These are phyloP conservation scores for Suillus paluster DNA, from an alignment of 768 basidiomycete genomes.

Conservation along the genomic window DNA sequence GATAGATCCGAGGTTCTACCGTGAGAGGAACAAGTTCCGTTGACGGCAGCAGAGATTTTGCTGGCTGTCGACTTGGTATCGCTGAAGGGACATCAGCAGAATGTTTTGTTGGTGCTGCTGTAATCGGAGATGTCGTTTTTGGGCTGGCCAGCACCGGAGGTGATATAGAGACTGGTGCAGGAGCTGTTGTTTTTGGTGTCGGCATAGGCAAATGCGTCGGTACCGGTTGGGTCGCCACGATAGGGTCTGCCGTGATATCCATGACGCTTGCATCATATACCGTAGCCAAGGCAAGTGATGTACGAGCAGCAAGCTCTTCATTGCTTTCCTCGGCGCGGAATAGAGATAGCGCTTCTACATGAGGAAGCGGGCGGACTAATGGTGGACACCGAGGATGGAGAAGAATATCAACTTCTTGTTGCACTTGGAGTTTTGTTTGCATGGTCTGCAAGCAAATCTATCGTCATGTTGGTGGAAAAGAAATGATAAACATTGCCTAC, in stretches of 20 bases:
- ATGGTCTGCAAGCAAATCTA: constrained; percentile 19
- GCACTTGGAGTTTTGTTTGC: constrained; percentile 20
- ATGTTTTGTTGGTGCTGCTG: constrained; percentile 8
- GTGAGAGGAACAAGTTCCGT: constrained; percentile 4
- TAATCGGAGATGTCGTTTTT: neutral
- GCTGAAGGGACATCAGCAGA: neutral
- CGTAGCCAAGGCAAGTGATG: constrained; percentile 42
- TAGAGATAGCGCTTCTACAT: constrained; percentile 62
- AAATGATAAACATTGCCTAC: constrained; percentile 29
- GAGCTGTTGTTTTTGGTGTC: constrained; percentile 1
- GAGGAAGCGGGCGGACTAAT: constrained; percentile 67
- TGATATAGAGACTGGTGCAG: neutral
- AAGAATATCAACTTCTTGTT: constrained; percentile 58
- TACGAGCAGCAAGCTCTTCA: constrained; percentile 59
- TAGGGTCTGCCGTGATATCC: constrained; percentile 3
- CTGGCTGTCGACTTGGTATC: neutral
- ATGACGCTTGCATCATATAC: constrained; percentile 10
- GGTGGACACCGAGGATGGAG: constrained; percentile 84
- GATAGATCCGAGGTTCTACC: neutral
- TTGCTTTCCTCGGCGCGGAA: constrained; percentile 65
- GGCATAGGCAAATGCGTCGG: constrained; percentile 4
- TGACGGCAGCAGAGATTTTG: neutral
- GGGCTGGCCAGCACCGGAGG: neutral
- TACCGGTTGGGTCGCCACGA: constrained; percentile 1
- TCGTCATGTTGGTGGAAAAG: constrained; percentile 1